These are phyloP conservation scores for Fusarium continuum DNA, from an alignment of 2,329 filamentous ascomycete species.

Conservation along the genomic window DNA sequence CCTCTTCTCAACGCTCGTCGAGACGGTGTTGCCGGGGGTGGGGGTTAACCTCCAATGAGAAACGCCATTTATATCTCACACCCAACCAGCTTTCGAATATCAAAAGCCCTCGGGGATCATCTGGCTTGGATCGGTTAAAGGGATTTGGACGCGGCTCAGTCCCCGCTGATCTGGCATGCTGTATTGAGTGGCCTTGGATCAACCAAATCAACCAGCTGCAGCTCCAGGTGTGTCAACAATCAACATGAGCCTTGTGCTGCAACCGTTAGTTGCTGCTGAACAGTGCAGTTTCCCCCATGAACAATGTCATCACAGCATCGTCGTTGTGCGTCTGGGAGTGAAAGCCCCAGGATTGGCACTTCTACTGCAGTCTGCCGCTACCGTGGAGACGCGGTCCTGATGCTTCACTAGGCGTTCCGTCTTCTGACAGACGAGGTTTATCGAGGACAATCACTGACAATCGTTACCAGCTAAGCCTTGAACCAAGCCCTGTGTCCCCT, in stretches of 20 bases:
- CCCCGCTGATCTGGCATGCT: constrained; percentile 37
- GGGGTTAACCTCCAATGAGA: constrained; percentile 15
- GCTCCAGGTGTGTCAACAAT: constrained; percentile 22
- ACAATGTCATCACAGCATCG: constrained; percentile 2
- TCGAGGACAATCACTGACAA: constrained; percentile 25
- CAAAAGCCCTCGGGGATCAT: constrained; percentile 8
- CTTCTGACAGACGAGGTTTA: background rate
- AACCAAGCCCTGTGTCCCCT: constrained; percentile 38
- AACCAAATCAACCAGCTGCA: constrained; percentile 9
- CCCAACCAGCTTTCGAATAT: constrained; percentile 23
- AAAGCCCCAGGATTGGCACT: background rate
- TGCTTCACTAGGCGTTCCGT: constrained; percentile 10
- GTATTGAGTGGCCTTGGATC: constrained; percentile 7
- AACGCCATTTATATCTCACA: background rate
- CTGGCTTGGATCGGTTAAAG: constrained; percentile 17
- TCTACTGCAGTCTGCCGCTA: constrained; percentile 7
- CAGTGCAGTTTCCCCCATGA: too few species aligned
- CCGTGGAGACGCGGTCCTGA: constrained; percentile 4
- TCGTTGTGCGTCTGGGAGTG: background rate
- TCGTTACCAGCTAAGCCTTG: constrained; percentile 20
- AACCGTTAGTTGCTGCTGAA: background rate
- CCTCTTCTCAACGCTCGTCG: constrained; percentile 10
- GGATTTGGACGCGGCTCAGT: constrained; percentile 3
- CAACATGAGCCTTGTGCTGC: constrained; percentile 6
- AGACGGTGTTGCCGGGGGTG: constrained; percentile 24